Evolutionary conservation across 257 asterid species (phyloP), one percentile per base, ranked within the genome.

Genomic region (Penstemon newberryi): DNA sequence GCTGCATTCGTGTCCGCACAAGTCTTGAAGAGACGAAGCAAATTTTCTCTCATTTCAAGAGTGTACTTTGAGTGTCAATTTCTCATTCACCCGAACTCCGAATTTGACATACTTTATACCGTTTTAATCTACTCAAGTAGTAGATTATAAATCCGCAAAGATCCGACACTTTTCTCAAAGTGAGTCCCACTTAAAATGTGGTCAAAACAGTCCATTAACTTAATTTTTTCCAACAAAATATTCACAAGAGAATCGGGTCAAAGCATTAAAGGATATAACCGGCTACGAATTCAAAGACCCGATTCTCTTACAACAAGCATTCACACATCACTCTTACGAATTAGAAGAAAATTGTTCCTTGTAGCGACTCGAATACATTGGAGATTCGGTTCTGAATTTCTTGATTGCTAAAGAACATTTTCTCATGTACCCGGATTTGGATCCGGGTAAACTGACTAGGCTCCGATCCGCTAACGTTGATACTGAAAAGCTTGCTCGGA

Each of bases 401-500:
- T 6, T 78, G 50, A 64, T 83, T 0, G 65, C 81, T 0, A 64
- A 56, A 5, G 57, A 73, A 1, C 70, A 68, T 0, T 78, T 8
- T 15, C 46, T 37, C 2, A 0, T 7, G 52, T 75, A 83, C 15
- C 81, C 70, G 5, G 53, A 74, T 46, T 11, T 73, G 38, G 8
- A 60, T 0, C 77, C 76, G 1, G 86, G 79, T 0, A 47, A 44
- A 8, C 40, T 75, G 1, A 73, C 86, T 1, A 40, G 38, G 33
- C 77, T 83, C 5, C 79, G 88, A 11, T 69, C 82, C 0, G 60
- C 65, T 13, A 83, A 81, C 4, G 84, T 76, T 1, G 81, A 78
- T 25, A 83, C 72, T 0, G 86, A 83, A 60, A 83, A 80, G 59
- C 82, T 83, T 33, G 84, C 84, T 1, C 85, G 81, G 7, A 82